Percentiles rank a stretch among this genome's conserved stretches.
phyloP scores from a whole-genome alignment of 192 early-diverging fungal species.

The Coemansia erecta region DNA sequence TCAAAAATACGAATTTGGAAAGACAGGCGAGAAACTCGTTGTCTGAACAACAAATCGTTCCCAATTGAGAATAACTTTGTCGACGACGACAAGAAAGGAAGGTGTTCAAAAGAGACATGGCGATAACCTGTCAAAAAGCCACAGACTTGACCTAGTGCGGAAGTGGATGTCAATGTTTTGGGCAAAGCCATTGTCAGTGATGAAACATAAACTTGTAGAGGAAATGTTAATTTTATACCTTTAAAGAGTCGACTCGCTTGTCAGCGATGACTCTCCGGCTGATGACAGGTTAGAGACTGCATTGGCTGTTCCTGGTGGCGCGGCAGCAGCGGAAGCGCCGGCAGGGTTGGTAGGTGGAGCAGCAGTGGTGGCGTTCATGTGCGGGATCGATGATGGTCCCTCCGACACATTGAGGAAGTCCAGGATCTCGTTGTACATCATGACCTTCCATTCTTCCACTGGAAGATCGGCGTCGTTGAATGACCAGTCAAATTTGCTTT shows the following conservation, averaged over 20 bases:
- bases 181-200: too few relatives aligned
- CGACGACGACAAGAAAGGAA: too few relatives aligned
- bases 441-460: slow-evolving; percentile 84
- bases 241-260: slow-evolving; percentile 8
- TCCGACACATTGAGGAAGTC: slow-evolving; percentile 66
- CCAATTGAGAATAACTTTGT: too few relatives aligned
- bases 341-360: not conserved
- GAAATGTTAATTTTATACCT: not conserved
- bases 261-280: slow-evolving; percentile 3
- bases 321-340: not conserved
- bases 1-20: too few relatives aligned
- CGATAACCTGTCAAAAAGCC: too few relatives aligned
- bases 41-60: too few relatives aligned
- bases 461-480: slow-evolving; percentile 90
- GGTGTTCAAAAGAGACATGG: too few relatives aligned
- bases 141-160: too few relatives aligned
- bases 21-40: too few relatives aligned
- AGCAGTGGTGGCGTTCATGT: not conserved
- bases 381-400: slow-evolving; percentile 19
- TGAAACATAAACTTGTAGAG: not conserved
- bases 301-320: not conserved
- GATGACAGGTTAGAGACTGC: not conserved
- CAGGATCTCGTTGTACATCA: slow-evolving; percentile 85
- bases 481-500: slow-evolving; percentile 88
- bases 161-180: too few relatives aligned